Conservation (phyloP, 2,329 filamentous ascomycete species). For the Diaporthe velutina region DNA sequence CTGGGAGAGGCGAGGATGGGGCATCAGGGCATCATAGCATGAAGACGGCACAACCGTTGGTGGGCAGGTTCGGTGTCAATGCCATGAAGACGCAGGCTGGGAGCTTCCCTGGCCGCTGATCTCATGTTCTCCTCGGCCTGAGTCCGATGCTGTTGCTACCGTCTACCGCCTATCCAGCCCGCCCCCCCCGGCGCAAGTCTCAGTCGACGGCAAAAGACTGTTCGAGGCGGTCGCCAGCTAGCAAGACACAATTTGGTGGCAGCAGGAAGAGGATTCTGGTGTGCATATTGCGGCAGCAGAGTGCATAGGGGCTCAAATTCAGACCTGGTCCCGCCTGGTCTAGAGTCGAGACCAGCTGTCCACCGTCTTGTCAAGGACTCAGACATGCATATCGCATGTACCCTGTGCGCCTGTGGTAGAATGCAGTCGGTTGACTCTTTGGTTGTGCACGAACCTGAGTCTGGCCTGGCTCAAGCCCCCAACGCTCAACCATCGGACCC, state of each 20-base stretch:
- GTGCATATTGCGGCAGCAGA: slow-evolving; percentile 16
- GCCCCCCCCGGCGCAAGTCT: slow-evolving; percentile 10
- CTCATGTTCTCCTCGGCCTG: slow-evolving; percentile 25
- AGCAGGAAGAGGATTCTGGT: neutral
- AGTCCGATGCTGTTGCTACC: slow-evolving; percentile 5
- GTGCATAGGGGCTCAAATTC: slow-evolving; percentile 11
- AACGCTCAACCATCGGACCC: neutral
- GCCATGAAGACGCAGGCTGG: slow-evolving; percentile 25
- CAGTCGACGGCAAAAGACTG: slow-evolving; percentile 27
- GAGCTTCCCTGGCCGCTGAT: slow-evolving; percentile 28
- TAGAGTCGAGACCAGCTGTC: neutral
- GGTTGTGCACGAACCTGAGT: slow-evolving; percentile 15
- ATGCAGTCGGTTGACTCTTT: slow-evolving; percentile 17
- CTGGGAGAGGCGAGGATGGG: neutral
- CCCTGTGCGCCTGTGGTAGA: neutral
- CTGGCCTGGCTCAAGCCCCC: slow-evolving; percentile 17
- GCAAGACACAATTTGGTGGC: neutral
- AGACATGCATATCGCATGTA: slow-evolving; percentile 33
- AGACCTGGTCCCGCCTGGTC: neutral
- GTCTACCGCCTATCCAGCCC: slow-evolving; percentile 3
- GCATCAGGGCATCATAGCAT: slow-evolving; percentile 3
- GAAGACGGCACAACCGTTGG: neutral
- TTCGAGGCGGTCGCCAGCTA: neutral
- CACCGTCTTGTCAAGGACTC: slow-evolving; percentile 12
- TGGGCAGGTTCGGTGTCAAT: slow-evolving; percentile 27